Base-by-base conservation (phyloP, 768 basidiomycete genomes). In the Podaxis sp. region DNA sequence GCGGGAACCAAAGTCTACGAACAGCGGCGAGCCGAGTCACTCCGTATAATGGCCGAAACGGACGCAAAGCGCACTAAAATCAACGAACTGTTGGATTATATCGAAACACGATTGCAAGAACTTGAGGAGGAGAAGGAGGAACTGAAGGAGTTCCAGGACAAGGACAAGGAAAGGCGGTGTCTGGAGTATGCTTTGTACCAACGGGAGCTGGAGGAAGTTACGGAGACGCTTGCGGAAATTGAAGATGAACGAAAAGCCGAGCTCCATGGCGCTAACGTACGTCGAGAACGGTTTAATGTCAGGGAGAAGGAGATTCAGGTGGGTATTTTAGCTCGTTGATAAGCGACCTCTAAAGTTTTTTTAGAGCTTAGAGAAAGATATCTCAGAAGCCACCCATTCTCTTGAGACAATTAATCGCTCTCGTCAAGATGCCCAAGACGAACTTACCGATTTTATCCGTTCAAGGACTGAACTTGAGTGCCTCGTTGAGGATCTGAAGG, bases 1-100 rank as follows among this genome's bases (percentile, higher is more conserved):
- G 97, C 96, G 0, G 97, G 97, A 2, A 99, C 97, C 0, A 94
- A 97, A 68, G 94, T 98, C 1, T 99, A 99, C 70, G 97, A 99
- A 75, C 91, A 96, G 70, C 88, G 96, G 52, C 85, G 96, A 15
- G 67, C 90, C 0, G 97, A 99, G 72, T 95, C 93, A 4, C 79
- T 96, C n/a, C 88, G 92, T 58, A 95, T 98, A 72, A 97, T 98
- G 93, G 85, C 93, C 29, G 96, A 98, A 72, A 98, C 97, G 53
- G 94, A 96, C 66, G 83, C 90, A 4, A 98, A 98, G 70, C 88
- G 94, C 8, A 79, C 84, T 13, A 98, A 98, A 75, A 97, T 99
- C 65, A 86, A 82, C 68, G 96, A 98, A 66, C 77, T 97, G 9
- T 82, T 98, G 19, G 87, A 89, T 2, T 94, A 92, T 70, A 98